Conservation (phyloP, 2,329 filamentous ascomycete species). For the Trichoderma koningiopsis region DNA sequence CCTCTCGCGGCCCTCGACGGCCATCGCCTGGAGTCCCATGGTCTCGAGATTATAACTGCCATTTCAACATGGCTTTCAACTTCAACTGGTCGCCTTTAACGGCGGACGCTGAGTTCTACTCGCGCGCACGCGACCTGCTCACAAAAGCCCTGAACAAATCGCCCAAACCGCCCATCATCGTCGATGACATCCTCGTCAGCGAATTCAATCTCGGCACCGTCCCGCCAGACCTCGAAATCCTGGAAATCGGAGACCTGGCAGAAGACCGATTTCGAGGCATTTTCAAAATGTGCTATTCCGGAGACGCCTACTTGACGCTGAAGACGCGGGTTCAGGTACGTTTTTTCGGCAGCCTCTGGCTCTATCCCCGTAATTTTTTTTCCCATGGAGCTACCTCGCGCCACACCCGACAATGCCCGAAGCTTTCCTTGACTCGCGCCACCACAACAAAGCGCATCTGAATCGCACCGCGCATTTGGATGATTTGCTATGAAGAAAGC, state of each 20-base stretch:
- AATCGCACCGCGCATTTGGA: not conserved
- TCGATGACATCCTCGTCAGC: slow-evolving; percentile 98
- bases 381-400: slow-evolving; percentile 22
- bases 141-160: slow-evolving; percentile 96
- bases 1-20: slow-evolving; percentile 28
- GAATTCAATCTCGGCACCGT: slow-evolving; percentile 96
- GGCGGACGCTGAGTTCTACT: slow-evolving; percentile 88
- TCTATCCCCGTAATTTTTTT: slow-evolving; percentile 23
- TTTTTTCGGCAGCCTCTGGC: slow-evolving; percentile 30
- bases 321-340: slow-evolving; percentile 91
- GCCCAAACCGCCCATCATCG: slow-evolving; percentile 96
- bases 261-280: slow-evolving; percentile 97
- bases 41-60: slow-evolving; percentile 42
- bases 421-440: slow-evolving; percentile 13
- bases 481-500: slow-evolving; percentile 4
- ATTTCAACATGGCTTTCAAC: slow-evolving; percentile 92
- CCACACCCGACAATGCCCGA: slow-evolving; percentile 30
- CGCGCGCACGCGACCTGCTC: slow-evolving; percentile 88
- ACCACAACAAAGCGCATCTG: slow-evolving; percentile 9
- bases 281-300: slow-evolving; percentile 98
- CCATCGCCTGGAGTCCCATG: slow-evolving; percentile 37
- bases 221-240: slow-evolving; percentile 91
- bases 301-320: slow-evolving; percentile 91
- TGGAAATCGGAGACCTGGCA: slow-evolving; percentile 96
- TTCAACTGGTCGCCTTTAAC: slow-evolving; percentile 99